Conservation (phyloP, 2,329 filamentous ascomycete species). For the Diplodia corticola region DNA sequence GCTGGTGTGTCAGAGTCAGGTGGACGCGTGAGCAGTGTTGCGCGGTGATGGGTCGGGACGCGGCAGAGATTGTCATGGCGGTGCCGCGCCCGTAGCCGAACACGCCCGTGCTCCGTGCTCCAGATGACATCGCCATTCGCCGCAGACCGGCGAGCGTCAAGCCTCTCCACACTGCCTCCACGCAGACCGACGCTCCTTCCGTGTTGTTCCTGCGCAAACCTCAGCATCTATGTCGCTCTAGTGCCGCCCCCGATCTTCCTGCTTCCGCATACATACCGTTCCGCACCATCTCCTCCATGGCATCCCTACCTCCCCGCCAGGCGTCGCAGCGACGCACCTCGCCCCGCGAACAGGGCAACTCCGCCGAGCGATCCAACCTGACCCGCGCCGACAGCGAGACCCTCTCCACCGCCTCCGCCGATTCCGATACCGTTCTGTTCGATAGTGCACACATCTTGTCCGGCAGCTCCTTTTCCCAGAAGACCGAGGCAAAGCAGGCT, state of each 20-base stretch:
- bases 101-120: slow-evolving; percentile 3
- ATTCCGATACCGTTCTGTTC: slow-evolving; percentile 50
- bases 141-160: not conserved
- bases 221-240: slow-evolving; percentile 5
- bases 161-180: not conserved
- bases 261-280: not conserved
- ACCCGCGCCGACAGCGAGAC: slow-evolving; percentile 35
- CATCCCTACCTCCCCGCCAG: slow-evolving; percentile 43
- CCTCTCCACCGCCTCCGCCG: slow-evolving; percentile 44
- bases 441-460: slow-evolving; percentile 31
- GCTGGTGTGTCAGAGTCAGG: slow-evolving; percentile 1
- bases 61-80: not conserved
- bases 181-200: not conserved
- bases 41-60: slow-evolving; percentile 5
- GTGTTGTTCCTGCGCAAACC: not conserved
- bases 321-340: slow-evolving; percentile 38
- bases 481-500: slow-evolving; percentile 20
- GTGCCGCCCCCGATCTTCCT: not conserved
- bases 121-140: slow-evolving; percentile 14
- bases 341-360: slow-evolving; percentile 26
- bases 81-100: not conserved
- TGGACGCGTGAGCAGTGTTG: slow-evolving; percentile 12
- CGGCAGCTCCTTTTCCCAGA: not conserved
- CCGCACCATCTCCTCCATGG: slow-evolving; percentile 36
- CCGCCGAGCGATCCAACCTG: slow-evolving; percentile 24